Base-by-base conservation (phyloP, 148 eudicot species). In the Chenopodium album region DNA sequence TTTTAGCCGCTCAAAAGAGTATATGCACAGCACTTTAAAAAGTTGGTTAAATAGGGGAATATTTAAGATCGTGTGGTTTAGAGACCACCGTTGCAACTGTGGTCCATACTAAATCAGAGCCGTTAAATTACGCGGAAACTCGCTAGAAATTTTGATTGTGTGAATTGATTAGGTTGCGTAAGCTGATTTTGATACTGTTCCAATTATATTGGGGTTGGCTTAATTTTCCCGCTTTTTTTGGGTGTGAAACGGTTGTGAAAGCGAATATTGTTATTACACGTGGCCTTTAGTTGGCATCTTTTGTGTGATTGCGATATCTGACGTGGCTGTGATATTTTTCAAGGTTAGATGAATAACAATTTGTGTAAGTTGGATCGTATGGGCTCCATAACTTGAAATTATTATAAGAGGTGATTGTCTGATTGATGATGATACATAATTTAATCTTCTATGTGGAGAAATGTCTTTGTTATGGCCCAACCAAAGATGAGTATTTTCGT, bases 201-300 rank as follows among this genome's bases (percentile, higher is more conserved):
- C 60, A 13, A 16, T 14, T 0, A 56, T 32, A 4, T 59, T 59
- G 62, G 46, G 26, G 26, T 76, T 20, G 34, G 19, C 9, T 76
- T 76, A 26, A 20, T 19, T 29, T 52, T 12, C 44, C 67, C 67
- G 29, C 28, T 7, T 32, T 76, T 32, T 5, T 41, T 41, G 44
- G 44, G 44, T 77, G 52, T 34, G 56, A 32, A 37, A 76, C 29
- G 29, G 11, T 41, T 29, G 12, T 20, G 46, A 22, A 29, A 20
- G 71, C 59, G 14, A 77, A 64, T 77, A 12, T n/a, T 59, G 56
- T 2, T 2, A 4, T 78, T 26, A 78, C 72, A 66, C 80, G 80
- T 78, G 6, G 73, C 8, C 46, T 60, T 62, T 22, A 77, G 6
- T 31, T 62, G 70, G 31, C 62, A 70, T 2, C 48, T 70, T 68